These are phyloP conservation scores for Russula earlei DNA, from an alignment of 768 basidiomycete species.

Conservation along the genomic window DNA sequence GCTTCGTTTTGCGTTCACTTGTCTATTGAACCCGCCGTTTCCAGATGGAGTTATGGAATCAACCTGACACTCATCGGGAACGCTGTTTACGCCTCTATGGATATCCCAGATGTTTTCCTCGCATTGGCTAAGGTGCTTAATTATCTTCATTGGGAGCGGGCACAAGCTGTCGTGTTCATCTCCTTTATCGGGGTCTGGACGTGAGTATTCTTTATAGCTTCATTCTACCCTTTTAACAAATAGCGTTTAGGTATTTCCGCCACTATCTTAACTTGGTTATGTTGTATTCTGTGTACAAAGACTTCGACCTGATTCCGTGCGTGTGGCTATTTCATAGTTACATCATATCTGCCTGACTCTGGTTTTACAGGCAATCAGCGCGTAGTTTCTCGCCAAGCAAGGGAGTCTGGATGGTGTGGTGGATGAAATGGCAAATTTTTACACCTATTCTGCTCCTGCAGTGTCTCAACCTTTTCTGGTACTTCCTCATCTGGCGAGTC, in stretches of 20 bases:
- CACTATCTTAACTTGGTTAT: conserved; percentile 85
- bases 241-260: conserved; percentile 68
- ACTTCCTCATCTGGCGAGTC: conserved; percentile 73
- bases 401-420: conserved; percentile 62
- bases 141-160: conserved; percentile 62
- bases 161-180: conserved; percentile 55
- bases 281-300: conserved; percentile 76
- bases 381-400: conserved; percentile 49
- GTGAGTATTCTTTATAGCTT: conserved; percentile 38
- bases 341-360: not conserved
- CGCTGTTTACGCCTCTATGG: conserved; percentile 94
- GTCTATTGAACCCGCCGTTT: not conserved
- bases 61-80: conserved; percentile 85
- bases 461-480: conserved; percentile 89
- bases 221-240: not conserved
- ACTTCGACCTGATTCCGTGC: conserved; percentile 69
- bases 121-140: conserved; percentile 85
- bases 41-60: conserved; percentile 73
- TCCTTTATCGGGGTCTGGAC: conserved; percentile 71
- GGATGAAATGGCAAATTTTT: conserved; percentile 83
- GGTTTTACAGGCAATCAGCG: conserved; percentile 35
- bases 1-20: not conserved
- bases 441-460: conserved; percentile 66
- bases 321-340: conserved; percentile 25
- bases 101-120: conserved; percentile 83